Percentiles rank a stretch among this genome's conserved stretches.
Evolutionary conservation across 2,329 filamentous ascomycete genomes (phyloP).

Genomic region (Sclerotiophoma versabilis): DNA sequence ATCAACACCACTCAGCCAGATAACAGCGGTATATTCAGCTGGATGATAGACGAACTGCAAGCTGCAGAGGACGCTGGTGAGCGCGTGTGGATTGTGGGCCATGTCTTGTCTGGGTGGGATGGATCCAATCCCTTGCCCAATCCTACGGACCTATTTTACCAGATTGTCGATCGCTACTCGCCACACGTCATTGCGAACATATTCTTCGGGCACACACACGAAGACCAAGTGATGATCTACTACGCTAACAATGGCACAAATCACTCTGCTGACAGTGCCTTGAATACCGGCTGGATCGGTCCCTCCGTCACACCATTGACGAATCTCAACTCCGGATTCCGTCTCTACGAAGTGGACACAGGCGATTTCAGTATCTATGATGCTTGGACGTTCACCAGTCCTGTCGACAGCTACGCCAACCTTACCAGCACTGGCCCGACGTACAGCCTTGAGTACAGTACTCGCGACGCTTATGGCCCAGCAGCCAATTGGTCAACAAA

Average conservation of each 20-base stretch:
- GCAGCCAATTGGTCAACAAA: not conserved
- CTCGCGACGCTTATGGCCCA: conserved; percentile 2
- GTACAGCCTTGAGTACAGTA: conserved; percentile 5
- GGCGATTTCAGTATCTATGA: conserved; percentile 11
- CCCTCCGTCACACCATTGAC: conserved; percentile 4
- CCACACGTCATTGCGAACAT: conserved; percentile 6
- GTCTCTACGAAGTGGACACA: conserved; percentile 9
- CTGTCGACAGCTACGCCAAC: conserved; percentile 1
- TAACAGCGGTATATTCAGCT: conserved; percentile 7
- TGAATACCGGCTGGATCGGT: conserved; percentile 2
- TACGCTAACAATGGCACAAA: conserved; percentile 7
- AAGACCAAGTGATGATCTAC: conserved; percentile 10
- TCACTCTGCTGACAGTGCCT: not conserved
- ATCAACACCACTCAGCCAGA: conserved; percentile 9
- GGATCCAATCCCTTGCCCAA: conserved; percentile 6
- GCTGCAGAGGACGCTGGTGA: conserved; percentile 6
- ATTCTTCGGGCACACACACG: conserved; percentile 9
- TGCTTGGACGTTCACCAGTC: conserved; percentile 5
- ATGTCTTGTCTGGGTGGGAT: conserved; percentile 7
- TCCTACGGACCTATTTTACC: conserved; percentile 7
- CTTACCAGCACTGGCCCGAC: conserved; percentile 2
- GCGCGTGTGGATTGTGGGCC: conserved; percentile 7
- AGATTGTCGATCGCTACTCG: conserved; percentile 10
- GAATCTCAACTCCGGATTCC: conserved; percentile 6
- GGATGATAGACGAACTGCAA: conserved; percentile 9